Evolutionary conservation across 78 protist species (phyloP).

Genomic region (Chrysochromulina tobinii): DNA sequence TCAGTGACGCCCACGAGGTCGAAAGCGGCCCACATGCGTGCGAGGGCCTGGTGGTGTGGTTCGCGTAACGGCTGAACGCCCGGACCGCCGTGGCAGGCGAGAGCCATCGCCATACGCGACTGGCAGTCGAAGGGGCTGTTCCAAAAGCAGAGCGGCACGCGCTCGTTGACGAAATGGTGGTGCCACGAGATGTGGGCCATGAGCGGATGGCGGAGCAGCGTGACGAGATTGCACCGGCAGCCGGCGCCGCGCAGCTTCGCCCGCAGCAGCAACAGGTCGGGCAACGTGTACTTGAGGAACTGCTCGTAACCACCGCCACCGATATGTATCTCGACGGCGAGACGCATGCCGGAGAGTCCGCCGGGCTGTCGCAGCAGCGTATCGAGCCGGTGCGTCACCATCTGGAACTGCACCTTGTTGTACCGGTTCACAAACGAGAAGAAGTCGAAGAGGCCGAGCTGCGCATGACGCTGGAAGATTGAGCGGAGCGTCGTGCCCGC

Average conservation of each 20-base stretch:
- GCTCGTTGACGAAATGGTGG: neutral
- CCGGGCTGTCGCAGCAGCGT: neutral
- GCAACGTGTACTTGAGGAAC: conserved; percentile 12
- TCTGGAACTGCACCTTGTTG: neutral
- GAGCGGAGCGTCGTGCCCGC: conserved; percentile 28
- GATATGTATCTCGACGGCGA: conserved; percentile 4
- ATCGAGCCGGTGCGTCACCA: neutral
- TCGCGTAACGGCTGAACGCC: neutral
- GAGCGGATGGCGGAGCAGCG: conserved; percentile 15
- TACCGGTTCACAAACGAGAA: neutral
- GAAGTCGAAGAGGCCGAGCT: neutral
- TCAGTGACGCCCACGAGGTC: neutral
- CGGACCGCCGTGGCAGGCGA: conserved; percentile 12
- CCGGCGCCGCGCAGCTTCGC: neutral
- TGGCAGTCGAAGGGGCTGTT: neutral
- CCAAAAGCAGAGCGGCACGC: conserved; percentile 30
- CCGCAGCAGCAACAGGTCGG: neutral
- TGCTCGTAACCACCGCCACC: neutral
- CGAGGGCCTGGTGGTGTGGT: neutral
- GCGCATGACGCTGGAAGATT: neutral
- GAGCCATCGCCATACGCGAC: neutral
- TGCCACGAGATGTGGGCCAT: conserved; percentile 12
- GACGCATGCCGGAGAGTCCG: neutral
- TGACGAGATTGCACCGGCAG: neutral
- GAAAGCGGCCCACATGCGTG: neutral